Base-by-base conservation (phyloP, 768 basidiomycete genomes). In the Pulveroboletus frians region DNA sequence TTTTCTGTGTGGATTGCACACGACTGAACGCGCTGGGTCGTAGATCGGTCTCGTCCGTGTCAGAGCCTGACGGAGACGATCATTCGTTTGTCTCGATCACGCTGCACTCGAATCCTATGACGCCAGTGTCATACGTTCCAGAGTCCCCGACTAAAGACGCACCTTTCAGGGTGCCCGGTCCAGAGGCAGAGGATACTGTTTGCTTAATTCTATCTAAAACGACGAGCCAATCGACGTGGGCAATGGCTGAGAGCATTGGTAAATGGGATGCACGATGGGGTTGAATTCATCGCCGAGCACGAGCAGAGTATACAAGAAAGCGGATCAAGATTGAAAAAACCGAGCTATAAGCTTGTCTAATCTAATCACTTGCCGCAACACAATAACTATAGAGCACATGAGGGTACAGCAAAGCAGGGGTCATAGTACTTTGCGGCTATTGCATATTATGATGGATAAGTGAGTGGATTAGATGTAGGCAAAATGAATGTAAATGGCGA, bases 131-230 rank as follows among this genome's bases (percentile, higher is more conserved):
- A 0, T 82, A 78, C 55, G 62, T 83, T 3, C 70, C 80, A 14
- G 59, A 51, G 20, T 38, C 53, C 1, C 31, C 17, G 17, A 17
- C 39, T 0, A 60, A 64, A 23, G 64, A 70, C 26, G 57, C 61
- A 0, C 73, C 75, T 0, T 47, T 64, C 4, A 69, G 79, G 34
- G 58, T 76, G 4, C 76, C 81, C 3, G 67, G 73, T 23, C 55
- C 44, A 10, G 74, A 81, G 36, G 77, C 75, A 3, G 81, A 83
- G 45, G 80, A 84, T 52, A 78, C 76, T 1, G 72, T 73, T 65
- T 73, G 69, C 55, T 46, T 81, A 34, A 54, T 80, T 39, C 46
- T 78, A 65, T 39, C 64, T 55, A 43, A 53, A 29, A 44, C 44
- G 1, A 32, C 46, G 17, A 45, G 13, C 15, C 43, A 18, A 18